Base-by-base conservation (phyloP, 2,329 filamentous ascomycete species). In the Penicillium psychrosexuale region DNA sequence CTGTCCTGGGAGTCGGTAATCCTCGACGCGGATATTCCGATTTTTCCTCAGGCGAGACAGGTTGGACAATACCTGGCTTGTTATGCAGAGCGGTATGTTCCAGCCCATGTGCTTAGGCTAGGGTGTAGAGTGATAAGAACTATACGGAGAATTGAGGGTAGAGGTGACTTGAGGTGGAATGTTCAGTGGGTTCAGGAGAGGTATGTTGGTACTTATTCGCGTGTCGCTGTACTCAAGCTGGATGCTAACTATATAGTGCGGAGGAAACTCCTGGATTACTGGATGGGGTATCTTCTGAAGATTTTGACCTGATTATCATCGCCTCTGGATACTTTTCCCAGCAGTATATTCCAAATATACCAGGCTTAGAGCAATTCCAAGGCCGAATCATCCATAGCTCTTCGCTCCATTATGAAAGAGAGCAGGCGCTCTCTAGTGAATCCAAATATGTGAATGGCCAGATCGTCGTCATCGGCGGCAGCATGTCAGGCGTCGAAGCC, bases 401-500 rank as follows among this genome's bases (percentile, higher is more conserved):
- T 45, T 73, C 80, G 28, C 86, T 90, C 49, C 78, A 86, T 3
- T 77, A 81, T 51, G 70, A 88, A 2, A 63, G 71, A 0, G 68
- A 74, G 5, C 44, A 65, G 31, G 3, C 44, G 7, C 9, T 8
- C 11, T n/a, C 38, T 24, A 24, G 60, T 24, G 45, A 61, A 4
- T 37, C 59, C 17, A 47, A 45, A 4, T 34, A 56, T 12, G 34
- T 42, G 6, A 27, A 78, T 1, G 82, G 83, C 17, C 89, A 86
- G 65, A 84, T 94, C 15, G 77, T 91, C 1, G 78, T 95, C 0
- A 83, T 91, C 1, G 90, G 90, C 0, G 90, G 89, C 0, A 89
- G 91, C 64, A 91, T 94, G 81, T 93, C 89, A 2, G 90, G 89
- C 0, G 83, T 89, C 5, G 90, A 95, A 74, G 87, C 87, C 46